Evolutionary conservation across 2,329 filamentous ascomycete species (phyloP).

Genomic region (Septoria linicola): DNA sequence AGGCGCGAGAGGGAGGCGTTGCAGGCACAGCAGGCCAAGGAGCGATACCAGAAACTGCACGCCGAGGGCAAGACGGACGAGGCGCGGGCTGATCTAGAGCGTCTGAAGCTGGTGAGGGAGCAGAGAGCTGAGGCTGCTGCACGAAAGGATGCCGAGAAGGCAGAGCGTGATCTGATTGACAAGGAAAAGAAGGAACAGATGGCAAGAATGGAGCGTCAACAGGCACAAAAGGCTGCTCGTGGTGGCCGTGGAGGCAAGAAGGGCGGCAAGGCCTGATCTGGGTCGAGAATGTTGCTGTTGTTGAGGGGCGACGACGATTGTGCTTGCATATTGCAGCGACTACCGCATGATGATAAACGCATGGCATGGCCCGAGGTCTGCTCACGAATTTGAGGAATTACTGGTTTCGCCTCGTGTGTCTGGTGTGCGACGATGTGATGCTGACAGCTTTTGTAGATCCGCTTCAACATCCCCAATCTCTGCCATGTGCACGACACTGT

Average conservation of each 20-base stretch:
- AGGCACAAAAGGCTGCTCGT: slow-evolving; percentile 40
- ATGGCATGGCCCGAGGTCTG: slow-evolving; percentile 11
- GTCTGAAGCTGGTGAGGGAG: slow-evolving; percentile 78
- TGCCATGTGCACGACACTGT: too few relatives aligned
- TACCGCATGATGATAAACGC: slow-evolving; percentile 13
- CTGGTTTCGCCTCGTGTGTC: not conserved
- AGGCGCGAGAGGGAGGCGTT: slow-evolving; percentile 73
- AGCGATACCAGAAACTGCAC: slow-evolving; percentile 87
- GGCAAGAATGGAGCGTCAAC: slow-evolving; percentile 50
- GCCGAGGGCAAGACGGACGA: slow-evolving; percentile 96
- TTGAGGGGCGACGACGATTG: too few relatives aligned
- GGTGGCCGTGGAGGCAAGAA: slow-evolving; percentile 46
- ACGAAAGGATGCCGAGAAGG: slow-evolving; percentile 68
- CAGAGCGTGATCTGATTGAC: slow-evolving; percentile 56
- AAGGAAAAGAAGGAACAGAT: slow-evolving; percentile 54
- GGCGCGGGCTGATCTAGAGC: slow-evolving; percentile 82
- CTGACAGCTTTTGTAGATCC: too few relatives aligned
- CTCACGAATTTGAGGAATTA: slow-evolving; percentile 6
- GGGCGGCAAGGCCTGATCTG: slow-evolving; percentile 40
- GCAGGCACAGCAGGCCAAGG: slow-evolving; percentile 83
- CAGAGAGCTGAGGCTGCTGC: slow-evolving; percentile 81
- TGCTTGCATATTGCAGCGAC: slow-evolving; percentile 15
- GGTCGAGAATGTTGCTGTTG: not conserved
- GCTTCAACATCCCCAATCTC: too few relatives aligned
- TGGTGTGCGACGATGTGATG: too few relatives aligned